Percentiles rank a stretch among this genome's conserved stretches.
phyloP scores from a whole-genome alignment of 371 early-diverging fungal genomes.

The Mortierella sp. region DNA sequence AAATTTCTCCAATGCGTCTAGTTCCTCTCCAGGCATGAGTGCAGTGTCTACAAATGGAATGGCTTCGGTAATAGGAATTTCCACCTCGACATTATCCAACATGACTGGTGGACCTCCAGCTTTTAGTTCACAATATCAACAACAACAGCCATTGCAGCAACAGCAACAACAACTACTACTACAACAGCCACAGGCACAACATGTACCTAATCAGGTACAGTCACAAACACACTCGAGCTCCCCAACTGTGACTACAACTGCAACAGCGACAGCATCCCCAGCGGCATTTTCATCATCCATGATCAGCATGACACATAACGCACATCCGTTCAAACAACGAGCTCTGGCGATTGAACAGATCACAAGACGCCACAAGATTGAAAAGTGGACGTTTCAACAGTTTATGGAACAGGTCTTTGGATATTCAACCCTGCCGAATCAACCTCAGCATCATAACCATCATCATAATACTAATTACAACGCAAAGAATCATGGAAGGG shows the following conservation, averaged over 20 bases:
- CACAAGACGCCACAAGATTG: slow-evolving; percentile 45
- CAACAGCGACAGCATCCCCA: not conserved
- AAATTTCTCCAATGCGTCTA: not conserved
- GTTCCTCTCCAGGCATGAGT: not conserved
- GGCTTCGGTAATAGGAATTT: slow-evolving; percentile 2
- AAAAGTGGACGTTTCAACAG: slow-evolving; percentile 54
- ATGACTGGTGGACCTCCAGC: not conserved
- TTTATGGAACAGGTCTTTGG: slow-evolving; percentile 57
- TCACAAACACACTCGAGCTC: too few species aligned
- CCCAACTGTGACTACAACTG: not conserved
- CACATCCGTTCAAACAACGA: slow-evolving; percentile 50
- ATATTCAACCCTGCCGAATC: slow-evolving; percentile 19
- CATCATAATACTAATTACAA: not conserved
- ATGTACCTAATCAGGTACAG: not conserved
- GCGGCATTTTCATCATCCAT: slow-evolving; percentile 21
- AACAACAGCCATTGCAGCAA: not conserved
- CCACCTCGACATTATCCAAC: not conserved
- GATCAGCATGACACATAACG: slow-evolving; percentile 11
- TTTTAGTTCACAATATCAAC: not conserved
- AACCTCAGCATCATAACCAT: slow-evolving; percentile 16
- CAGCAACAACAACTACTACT: not conserved
- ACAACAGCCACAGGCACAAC: not conserved
- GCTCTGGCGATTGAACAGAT: slow-evolving; percentile 45
- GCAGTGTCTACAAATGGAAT: not conserved
- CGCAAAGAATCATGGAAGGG: not conserved